A percentile compares a stretch with the other conserved stretches of the same genome.
These are phyloP conservation scores for Telopea speciosissima DNA, from an alignment of 177 flowering plant species.

Conservation along the genomic window DNA sequence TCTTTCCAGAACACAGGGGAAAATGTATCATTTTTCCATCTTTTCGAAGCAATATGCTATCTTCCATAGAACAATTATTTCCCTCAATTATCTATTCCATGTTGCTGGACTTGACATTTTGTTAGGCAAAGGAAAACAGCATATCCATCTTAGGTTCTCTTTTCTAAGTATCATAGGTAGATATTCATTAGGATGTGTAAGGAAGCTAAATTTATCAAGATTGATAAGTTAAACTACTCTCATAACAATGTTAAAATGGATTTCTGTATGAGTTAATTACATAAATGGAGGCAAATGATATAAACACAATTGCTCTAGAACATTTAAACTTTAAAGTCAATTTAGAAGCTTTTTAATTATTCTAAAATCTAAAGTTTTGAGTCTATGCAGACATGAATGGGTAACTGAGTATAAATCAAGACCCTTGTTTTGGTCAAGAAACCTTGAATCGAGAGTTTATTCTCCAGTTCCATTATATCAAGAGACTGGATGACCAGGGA, in stretches of 20 bases:
- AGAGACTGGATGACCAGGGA: no score
- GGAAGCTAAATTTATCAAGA: background rate
- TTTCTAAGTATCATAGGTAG: background rate
- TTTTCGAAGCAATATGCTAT: background rate
- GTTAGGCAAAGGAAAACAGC: background rate
- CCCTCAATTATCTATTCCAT: background rate
- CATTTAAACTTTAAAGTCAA: no score
- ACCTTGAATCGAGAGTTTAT: no score
- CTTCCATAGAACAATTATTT: background rate
- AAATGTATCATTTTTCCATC: background rate
- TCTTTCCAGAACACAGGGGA: background rate
- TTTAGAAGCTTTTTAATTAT: no score
- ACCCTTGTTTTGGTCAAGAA: no score
- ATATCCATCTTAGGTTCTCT: background rate
- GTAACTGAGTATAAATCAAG: no score
- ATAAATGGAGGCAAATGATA: no score
- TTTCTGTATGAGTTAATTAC: background rate
- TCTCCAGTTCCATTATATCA: no score
- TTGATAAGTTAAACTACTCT: background rate
- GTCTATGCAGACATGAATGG: no score
- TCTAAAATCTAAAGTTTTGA: no score
- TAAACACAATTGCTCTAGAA: background rate
- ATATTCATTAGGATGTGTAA: background rate
- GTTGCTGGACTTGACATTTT: background rate
- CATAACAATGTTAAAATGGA: background rate